These are phyloP conservation scores for Rhododendron mucronatum DNA, from an alignment of 148 eudicot species.

Conservation along the genomic window DNA sequence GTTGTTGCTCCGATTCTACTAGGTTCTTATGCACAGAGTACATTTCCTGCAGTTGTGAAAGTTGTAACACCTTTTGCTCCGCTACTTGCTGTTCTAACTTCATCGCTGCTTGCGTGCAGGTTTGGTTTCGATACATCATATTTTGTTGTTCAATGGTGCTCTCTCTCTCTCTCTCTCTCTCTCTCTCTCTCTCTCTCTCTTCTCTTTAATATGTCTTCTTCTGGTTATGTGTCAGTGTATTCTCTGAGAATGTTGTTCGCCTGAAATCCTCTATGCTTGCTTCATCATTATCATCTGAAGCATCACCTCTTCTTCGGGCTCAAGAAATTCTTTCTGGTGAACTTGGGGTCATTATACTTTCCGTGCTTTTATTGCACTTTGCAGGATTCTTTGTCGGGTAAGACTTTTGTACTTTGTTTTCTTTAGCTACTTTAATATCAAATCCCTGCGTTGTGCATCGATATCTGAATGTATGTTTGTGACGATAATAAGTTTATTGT, in stretches of 20 bases:
- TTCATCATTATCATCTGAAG: slow-evolving; percentile 28
- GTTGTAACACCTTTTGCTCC: slow-evolving; percentile 49
- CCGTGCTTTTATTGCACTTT: slow-evolving; percentile 49
- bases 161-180: neutral
- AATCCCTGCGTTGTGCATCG: neutral
- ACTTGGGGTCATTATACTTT: slow-evolving; percentile 41
- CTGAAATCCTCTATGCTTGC: slow-evolving; percentile 39
- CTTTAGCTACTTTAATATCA: neutral
- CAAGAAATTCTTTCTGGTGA: slow-evolving; percentile 42
- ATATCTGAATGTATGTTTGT: neutral
- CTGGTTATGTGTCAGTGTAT: slow-evolving; percentile 37
- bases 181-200: too few relatives aligned
- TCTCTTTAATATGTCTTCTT: neutral
- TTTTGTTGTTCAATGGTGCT: neutral
- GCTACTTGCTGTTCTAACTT: slow-evolving; percentile 48
- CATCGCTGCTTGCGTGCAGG: slow-evolving; percentile 73
- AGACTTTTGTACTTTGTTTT: neutral
- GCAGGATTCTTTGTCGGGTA: slow-evolving; percentile 72
- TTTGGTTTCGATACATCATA: slow-evolving; percentile 8
- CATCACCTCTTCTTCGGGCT: slow-evolving; percentile 27
- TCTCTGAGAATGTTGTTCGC: slow-evolving; percentile 57
- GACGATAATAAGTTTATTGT: neutral
- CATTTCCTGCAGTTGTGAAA: slow-evolving; percentile 51
- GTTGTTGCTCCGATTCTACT: slow-evolving; percentile 67
- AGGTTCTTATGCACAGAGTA: slow-evolving; percentile 52